These are phyloP conservation scores for Kwoniella newhampshirensis DNA, from an alignment of 768 basidiomycete genomes.

Conservation along the genomic window DNA sequence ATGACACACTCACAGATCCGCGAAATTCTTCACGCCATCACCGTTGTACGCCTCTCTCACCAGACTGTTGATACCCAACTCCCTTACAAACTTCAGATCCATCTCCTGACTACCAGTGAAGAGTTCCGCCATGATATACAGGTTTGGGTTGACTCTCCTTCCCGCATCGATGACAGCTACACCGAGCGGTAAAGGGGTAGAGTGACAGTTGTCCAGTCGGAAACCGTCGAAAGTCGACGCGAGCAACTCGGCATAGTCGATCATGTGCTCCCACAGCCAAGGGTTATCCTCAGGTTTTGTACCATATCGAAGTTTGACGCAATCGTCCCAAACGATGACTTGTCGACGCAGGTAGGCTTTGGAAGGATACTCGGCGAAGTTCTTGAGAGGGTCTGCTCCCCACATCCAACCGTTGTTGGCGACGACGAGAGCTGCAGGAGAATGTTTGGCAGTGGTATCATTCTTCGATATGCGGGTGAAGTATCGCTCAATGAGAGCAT, in stretches of 20 bases:
- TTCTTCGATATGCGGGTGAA: constrained; percentile 75
- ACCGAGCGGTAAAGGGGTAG: constrained; percentile 95
- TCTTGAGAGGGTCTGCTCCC: constrained; percentile 87
- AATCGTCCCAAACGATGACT: constrained; percentile 97
- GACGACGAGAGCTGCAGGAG: constrained; percentile 66
- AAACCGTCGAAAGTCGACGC: constrained; percentile 90
- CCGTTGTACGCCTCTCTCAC: constrained; percentile 91
- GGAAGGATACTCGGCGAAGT: constrained; percentile 88
- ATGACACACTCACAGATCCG: constrained; percentile 62
- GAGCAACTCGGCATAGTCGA: constrained; percentile 72
- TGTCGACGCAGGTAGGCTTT: constrained; percentile 94
- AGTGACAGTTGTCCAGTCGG: constrained; percentile 97
- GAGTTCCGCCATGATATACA: constrained; percentile 96
- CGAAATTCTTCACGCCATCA: constrained; percentile 80
- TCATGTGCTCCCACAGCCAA: constrained; percentile 93
- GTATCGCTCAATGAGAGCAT: constrained; percentile 83
- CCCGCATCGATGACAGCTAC: constrained; percentile 89
- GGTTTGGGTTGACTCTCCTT: constrained; percentile 77
- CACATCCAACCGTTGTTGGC: constrained; percentile 99
- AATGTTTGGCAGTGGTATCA: constrained; percentile 55
- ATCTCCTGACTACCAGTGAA: constrained; percentile 95
- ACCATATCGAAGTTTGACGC: constrained; percentile 96
- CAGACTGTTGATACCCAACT: constrained; percentile 88
- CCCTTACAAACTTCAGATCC: constrained; percentile 86
- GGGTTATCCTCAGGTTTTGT: constrained; percentile 74